Evolutionary conservation across 108 stramenopile species (phyloP).

Genomic region (Aureococcus anophagefferens): DNA sequence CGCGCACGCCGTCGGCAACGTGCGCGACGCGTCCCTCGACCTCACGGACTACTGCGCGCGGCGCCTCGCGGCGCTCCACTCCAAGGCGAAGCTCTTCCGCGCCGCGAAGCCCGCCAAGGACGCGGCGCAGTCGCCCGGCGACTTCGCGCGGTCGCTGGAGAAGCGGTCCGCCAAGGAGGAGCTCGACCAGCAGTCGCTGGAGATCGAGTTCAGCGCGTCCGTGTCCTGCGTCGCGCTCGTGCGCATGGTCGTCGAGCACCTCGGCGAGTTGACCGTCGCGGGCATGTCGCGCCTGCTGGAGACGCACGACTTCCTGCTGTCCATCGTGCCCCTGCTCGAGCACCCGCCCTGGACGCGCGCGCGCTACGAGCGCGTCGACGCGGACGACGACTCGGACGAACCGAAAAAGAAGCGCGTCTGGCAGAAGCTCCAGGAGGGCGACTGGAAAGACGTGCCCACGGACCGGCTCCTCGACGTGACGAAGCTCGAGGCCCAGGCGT

Average conservation of each 20-base stretch:
- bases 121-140: conserved; percentile 6
- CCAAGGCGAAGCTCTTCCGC: not conserved
- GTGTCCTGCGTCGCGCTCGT: conserved; percentile 37
- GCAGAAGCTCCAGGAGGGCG: conserved; percentile 59
- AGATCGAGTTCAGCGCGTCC: conserved; percentile 32
- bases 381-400: not conserved
- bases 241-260: conserved; percentile 45
- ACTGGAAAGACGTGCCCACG: conserved; percentile 49
- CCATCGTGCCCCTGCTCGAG: conserved; percentile 60
- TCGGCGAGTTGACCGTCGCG: conserved; percentile 25
- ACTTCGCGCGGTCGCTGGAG: conserved; percentile 10
- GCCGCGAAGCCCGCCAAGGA: not conserved
- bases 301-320: conserved; percentile 61
- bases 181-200: conserved; percentile 12
- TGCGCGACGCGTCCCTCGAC: conserved; percentile 35
- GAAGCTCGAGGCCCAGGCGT: conserved; percentile 62
- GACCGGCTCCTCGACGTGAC: conserved; percentile 55
- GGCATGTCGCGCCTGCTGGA: conserved; percentile 38
- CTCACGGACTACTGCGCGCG: conserved; percentile 47
- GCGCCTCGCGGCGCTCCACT: conserved; percentile 9
- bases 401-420: conserved; percentile 30
- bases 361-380: not conserved
- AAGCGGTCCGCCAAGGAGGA: conserved; percentile 5
- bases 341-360: conserved; percentile 76
- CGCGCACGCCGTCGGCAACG: conserved; percentile 33